Conservation (phyloP, 208 protist species). For the Angomonas desouzai region DNA sequence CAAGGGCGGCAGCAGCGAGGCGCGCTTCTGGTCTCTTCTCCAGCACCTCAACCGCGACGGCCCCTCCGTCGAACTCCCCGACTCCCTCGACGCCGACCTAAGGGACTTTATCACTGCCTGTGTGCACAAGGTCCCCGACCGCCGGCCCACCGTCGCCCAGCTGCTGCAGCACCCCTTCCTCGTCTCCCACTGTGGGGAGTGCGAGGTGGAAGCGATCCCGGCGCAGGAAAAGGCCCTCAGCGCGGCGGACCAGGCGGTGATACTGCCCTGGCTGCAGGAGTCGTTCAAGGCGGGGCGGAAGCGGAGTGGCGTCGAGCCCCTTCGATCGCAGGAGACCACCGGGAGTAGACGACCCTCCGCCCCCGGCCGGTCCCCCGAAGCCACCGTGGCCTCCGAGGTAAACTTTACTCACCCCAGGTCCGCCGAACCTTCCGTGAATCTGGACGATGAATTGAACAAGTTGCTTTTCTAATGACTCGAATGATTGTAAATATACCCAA, state of each 20-base stretch:
- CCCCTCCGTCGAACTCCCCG: constrained; percentile 53
- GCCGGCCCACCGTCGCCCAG: constrained; percentile 58
- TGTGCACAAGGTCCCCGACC: constrained; percentile 49
- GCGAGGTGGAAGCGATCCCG: not conserved
- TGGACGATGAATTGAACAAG: constrained; percentile 22
- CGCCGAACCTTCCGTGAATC: constrained; percentile 19
- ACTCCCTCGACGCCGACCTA: constrained; percentile 41
- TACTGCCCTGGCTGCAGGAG: constrained; percentile 6
- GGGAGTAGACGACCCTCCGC: not conserved
- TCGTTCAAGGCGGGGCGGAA: not conserved
- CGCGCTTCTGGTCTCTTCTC: constrained; percentile 81
- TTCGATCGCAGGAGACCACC: not conserved
- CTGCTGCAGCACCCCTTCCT: constrained; percentile 80
- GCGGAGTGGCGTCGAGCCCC: not conserved
- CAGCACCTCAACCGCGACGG: constrained; percentile 69
- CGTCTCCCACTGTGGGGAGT: constrained; percentile 13
- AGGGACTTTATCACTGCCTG: constrained; percentile 70
- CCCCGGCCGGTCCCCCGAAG: constrained; percentile 1
- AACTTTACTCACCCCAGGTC: not conserved
- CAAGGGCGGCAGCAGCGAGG: constrained; percentile 56
- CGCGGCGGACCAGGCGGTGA: constrained; percentile 6
- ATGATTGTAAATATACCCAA: not conserved
- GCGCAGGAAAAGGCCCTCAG: not conserved
- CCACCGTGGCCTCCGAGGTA: not conserved
- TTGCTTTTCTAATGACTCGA: constrained; percentile 13